Evolutionary conservation across 176 grass and related monocot species (phyloP).

Genomic region (Neostapfia colusana): DNA sequence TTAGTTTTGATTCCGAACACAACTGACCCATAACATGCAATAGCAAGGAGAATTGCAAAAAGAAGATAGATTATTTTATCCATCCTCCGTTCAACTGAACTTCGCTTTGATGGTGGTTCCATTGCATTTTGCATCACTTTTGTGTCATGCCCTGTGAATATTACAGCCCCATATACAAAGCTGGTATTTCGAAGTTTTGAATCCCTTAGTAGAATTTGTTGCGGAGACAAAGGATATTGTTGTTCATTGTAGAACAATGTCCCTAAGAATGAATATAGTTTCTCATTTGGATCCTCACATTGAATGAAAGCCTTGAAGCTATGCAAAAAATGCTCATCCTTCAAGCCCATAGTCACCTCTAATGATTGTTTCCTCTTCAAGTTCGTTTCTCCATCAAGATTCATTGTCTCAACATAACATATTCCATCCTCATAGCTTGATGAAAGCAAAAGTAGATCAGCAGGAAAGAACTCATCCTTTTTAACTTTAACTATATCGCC

Average conservation of each 20-base stretch:
- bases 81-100: constrained; percentile 87
- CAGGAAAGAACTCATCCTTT: constrained; percentile 90
- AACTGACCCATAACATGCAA: constrained; percentile 69
- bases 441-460: constrained; percentile 88
- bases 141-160: constrained; percentile 91
- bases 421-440: constrained; percentile 79
- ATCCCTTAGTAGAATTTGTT: constrained; percentile 78
- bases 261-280: constrained; percentile 86
- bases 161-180: constrained; percentile 67
- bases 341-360: constrained; percentile 56
- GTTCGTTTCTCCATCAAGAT: constrained; percentile 96
- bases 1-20: constrained; percentile 73
- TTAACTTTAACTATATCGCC: constrained; percentile 90
- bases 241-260: constrained; percentile 58
- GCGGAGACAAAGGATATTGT: constrained; percentile 71
- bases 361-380: constrained; percentile 81
- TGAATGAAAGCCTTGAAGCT: constrained; percentile 73
- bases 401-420: constrained; percentile 97
- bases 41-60: constrained; percentile 55
- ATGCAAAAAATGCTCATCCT: constrained; percentile 54
- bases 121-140: constrained; percentile 97
- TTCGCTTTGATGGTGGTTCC: constrained; percentile 87
- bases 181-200: constrained; percentile 87
- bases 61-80: constrained; percentile 86
- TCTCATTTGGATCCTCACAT: constrained; percentile 89